A percentile compares a stretch with the other conserved stretches of the same genome.
Conservation (phyloP, 352 stramenopile genomes). For the Pythium sukuiense region DNA sequence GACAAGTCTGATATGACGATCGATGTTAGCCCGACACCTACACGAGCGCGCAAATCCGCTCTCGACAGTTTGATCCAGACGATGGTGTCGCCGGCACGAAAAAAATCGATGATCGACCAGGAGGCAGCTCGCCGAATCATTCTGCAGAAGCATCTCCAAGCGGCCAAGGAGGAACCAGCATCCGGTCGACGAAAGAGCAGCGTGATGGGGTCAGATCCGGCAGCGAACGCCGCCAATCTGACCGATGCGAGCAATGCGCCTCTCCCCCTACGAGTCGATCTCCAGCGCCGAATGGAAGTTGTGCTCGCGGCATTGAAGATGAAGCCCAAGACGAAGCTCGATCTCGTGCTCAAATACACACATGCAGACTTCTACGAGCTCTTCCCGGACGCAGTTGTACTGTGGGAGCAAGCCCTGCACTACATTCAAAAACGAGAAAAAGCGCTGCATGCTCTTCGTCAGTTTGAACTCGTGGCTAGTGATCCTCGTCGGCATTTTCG, state of each 20-base stretch:
- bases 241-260: constrained; percentile 34
- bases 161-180: constrained; percentile 1
- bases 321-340: constrained; percentile 54
- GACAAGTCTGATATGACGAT: constrained; percentile 1
- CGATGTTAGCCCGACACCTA: not conserved
- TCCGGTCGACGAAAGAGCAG: not conserved
- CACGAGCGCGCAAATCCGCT: constrained; percentile 39
- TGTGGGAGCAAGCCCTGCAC: constrained; percentile 57
- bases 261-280: constrained; percentile 51
- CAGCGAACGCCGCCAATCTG: constrained; percentile 11
- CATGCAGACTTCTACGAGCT: constrained; percentile 54
- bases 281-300: constrained; percentile 61
- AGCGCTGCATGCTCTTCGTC: constrained; percentile 21
- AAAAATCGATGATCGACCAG: constrained; percentile 35
- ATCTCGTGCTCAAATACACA: constrained; percentile 80
- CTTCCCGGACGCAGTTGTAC: constrained; percentile 55
- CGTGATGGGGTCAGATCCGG: not conserved
- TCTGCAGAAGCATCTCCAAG: constrained; percentile 48
- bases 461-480: constrained; percentile 50
- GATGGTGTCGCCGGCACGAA: constrained; percentile 34
- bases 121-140: constrained; percentile 44
- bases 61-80: constrained; percentile 44
- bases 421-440: constrained; percentile 46
- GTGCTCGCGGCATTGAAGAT: constrained; percentile 49
- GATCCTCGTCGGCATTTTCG: constrained; percentile 70